Percentiles rank a stretch among this genome's conserved stretches.
Evolutionary conservation across 2,329 filamentous ascomycete genomes (phyloP).

Genomic region (Ceratocystis albifundus): DNA sequence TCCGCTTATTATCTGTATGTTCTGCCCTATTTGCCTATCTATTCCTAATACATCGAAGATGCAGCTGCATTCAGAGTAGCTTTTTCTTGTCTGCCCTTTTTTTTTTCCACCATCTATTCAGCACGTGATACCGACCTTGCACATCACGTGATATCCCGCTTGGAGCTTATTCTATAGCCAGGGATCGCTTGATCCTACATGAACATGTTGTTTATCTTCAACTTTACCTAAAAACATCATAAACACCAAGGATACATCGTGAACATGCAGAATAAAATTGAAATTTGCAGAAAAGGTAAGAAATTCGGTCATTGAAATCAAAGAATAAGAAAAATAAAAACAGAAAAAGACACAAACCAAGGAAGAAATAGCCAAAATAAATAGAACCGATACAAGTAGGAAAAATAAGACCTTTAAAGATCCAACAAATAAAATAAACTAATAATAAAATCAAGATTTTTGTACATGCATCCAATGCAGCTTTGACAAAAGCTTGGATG

Average conservation of each 20-base stretch:
- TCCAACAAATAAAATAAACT: constrained; percentile 1
- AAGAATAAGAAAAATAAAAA: no score
- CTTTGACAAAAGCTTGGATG: background rate
- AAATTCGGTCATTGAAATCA: constrained; percentile 9
- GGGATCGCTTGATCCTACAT: constrained; percentile 3
- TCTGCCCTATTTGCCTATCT: no score
- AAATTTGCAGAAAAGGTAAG: background rate
- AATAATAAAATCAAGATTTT: constrained; percentile 6
- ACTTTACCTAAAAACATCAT: background rate
- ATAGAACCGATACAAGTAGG: background rate
- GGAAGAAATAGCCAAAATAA: background rate
- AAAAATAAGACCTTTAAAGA: background rate
- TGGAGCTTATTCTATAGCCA: background rate
- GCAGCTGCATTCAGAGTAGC: no score
- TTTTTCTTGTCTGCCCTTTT: no score
- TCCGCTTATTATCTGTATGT: no score
- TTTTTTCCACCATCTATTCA: no score
- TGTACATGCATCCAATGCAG: constrained; percentile 1
- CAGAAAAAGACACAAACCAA: constrained; percentile 1
- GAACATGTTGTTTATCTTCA: background rate
- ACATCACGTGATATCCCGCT: constrained; percentile 7
- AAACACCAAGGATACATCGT: background rate
- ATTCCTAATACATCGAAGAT: no score
- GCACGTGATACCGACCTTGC: background rate
- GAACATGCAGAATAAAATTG: background rate